Percentiles rank a stretch among this genome's conserved stretches.
These are phyloP conservation scores for Syzygium malaccense DNA, from an alignment of 441 rosid genomes.

Conservation along the genomic window DNA sequence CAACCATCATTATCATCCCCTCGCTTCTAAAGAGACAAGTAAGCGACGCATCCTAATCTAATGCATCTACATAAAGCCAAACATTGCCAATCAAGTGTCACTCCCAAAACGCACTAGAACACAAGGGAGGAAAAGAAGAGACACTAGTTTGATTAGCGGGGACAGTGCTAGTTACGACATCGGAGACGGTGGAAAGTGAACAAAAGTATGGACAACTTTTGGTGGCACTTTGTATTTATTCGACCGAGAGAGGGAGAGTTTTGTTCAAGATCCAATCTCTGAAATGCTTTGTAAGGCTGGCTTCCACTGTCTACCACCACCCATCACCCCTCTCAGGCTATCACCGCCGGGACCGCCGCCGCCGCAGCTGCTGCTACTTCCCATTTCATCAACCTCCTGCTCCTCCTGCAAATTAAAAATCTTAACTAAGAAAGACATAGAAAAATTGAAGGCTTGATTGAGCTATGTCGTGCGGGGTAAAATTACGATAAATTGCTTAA, in stretches of 20 bases:
- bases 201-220: background rate
- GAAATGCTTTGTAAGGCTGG: constrained; percentile 85
- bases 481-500: background rate
- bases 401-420: constrained; percentile 11
- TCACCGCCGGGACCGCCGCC: constrained; percentile 6
- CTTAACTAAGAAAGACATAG: background rate
- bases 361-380: constrained; percentile 16
- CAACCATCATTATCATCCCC: background rate
- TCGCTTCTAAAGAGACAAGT: background rate
- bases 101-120: background rate
- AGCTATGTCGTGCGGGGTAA: background rate
- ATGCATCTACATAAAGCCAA: background rate
- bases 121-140: background rate
- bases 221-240: background rate
- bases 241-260: background rate
- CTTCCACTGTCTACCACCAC: constrained; percentile 42
- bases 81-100: background rate
- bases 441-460: background rate
- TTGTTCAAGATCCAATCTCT: constrained; percentile 39
- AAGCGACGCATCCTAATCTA: background rate
- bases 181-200: background rate
- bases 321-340: constrained; percentile 22
- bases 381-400: constrained; percentile 15
- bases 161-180: background rate
- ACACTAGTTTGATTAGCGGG: background rate